Percentiles rank a stretch among this genome's conserved stretches.
These are phyloP conservation scores for Diaporthe sp. DNA, from an alignment of 2,329 filamentous ascomycete genomes.

Conservation along the genomic window DNA sequence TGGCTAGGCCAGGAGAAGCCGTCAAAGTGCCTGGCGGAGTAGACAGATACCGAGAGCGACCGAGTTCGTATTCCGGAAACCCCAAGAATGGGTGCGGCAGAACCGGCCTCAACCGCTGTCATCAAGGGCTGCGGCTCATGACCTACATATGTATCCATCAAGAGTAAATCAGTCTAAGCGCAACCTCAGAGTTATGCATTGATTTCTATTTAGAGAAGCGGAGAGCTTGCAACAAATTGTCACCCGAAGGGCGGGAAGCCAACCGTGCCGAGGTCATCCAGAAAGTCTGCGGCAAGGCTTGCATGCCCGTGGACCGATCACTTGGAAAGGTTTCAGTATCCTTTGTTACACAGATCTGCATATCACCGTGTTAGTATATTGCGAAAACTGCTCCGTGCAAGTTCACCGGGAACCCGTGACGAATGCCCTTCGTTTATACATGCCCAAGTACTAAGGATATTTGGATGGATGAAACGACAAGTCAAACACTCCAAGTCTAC, in stretches of 20 bases:
- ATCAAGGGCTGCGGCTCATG: neutral
- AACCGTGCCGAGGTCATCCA: neutral
- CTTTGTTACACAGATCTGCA: constrained; percentile 2
- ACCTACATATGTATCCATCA: neutral
- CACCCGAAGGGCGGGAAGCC: too few species aligned
- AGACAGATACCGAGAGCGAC: too few species aligned
- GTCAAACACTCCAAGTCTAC: neutral
- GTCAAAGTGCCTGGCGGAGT: neutral
- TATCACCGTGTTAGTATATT: neutral
- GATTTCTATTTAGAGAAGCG: neutral
- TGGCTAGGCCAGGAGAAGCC: neutral
- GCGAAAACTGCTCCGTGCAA: neutral
- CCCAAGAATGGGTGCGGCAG: neutral
- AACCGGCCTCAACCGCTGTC: neutral
- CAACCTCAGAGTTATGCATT: neutral
- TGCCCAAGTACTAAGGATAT: neutral
- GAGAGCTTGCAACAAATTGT: neutral
- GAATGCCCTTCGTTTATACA: neutral
- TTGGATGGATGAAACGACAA: neutral
- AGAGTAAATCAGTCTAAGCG: neutral
- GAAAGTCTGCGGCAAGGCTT: neutral
- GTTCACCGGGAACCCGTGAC: neutral
- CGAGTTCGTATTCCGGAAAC: neutral
- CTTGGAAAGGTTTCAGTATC: neutral
- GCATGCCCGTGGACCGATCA: neutral